Evolutionary conservation across 805 yeast genomes (phyloP).

Genomic region (Suhomyces faveliae): DNA sequence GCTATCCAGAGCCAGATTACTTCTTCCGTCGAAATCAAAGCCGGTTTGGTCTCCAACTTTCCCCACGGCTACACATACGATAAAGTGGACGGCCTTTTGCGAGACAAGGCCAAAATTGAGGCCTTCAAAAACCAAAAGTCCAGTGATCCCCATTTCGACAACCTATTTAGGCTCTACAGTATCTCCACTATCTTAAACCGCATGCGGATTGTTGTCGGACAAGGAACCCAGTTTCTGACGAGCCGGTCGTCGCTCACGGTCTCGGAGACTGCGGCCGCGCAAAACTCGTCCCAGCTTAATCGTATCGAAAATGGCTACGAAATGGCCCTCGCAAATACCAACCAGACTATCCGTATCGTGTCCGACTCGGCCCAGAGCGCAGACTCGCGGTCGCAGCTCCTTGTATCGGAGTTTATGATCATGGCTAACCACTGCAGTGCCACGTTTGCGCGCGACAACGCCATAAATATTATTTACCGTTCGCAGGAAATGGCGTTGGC

Average conservation of each 20-base stretch:
- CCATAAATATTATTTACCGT: constrained; percentile 54
- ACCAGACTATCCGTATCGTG: constrained; percentile 11
- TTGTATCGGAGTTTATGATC: constrained; percentile 87
- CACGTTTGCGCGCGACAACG: constrained; percentile 37
- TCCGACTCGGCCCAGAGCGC: constrained; percentile 16
- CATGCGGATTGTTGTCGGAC: constrained; percentile 20
- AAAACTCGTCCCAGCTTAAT: background rate
- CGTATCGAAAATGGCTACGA: constrained; percentile 16
- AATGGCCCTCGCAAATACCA: constrained; percentile 13
- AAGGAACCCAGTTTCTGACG: constrained; percentile 19
- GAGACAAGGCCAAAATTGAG: constrained; percentile 17
- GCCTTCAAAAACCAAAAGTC: constrained; percentile 10
- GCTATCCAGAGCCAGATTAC: constrained; percentile 17
- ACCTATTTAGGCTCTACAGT: constrained; percentile 26
- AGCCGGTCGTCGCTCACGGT: constrained; percentile 17
- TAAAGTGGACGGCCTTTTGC: constrained; percentile 54
- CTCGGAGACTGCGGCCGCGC: background rate
- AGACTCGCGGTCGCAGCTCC: constrained; percentile 49
- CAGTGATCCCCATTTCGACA: constrained; percentile 20
- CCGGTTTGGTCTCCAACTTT: constrained; percentile 26
- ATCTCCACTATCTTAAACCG: constrained; percentile 27
- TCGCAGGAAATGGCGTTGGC: constrained; percentile 32
- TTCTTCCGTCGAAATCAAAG: constrained; percentile 19
- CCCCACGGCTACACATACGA: constrained; percentile 55
- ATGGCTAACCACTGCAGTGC: constrained; percentile 68